Evolutionary conservation across 495 filamentous ascomycete species (phyloP), one percentile per base, ranked within the genome.

Genomic region (Parathielavia hyrcaniae): DNA sequence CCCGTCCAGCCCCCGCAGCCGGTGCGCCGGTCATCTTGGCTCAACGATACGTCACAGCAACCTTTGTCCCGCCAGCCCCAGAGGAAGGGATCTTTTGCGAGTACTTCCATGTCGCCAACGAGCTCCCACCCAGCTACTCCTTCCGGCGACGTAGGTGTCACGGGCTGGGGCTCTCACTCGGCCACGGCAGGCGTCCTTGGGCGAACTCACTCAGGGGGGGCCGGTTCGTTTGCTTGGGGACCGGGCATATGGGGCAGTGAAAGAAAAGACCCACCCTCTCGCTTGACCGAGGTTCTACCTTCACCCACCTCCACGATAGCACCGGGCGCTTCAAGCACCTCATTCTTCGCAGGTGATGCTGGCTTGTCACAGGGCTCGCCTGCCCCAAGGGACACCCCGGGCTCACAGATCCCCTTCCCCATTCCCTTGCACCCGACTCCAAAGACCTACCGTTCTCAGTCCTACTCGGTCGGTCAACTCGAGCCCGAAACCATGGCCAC

Each of bases 361-460:
- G 64, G 67, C 9, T 64, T 73, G 54, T 64, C 69, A 8, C 75
- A 77, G 56, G 72, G 72, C 0, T 77, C 75, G 17, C 71, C 75
- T 12, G 68, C 66, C 19, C 70, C 73, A 9, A 65, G 76, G 60
- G 79, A 82, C 9, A 61, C 67, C 13, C 61, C 75, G 13, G 78
- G 76, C 43, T 77, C 83, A 9, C 86, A 89, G 56, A 89, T 96
- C 57, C 91, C 91, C 14, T 95, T 97, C 59, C 81, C 88, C 7
- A 96, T 96, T 58, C 91, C 91, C 4, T 76, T 97, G 14, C 89
- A 96, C 59, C 91, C 91, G 5, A 93, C 90, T 0, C 88, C 87
- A 11, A 93, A 96, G 66, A 92, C 88, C 2, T 95, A 95, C 65
- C 87, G 93, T 34, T 98, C 93, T 14, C 89, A 95, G 73, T 98